Percentiles rank a stretch among this genome's conserved stretches.
Evolutionary conservation across 1,139 yeast species (phyloP).

Genomic region (Kurtzmaniella quercitrusa): DNA sequence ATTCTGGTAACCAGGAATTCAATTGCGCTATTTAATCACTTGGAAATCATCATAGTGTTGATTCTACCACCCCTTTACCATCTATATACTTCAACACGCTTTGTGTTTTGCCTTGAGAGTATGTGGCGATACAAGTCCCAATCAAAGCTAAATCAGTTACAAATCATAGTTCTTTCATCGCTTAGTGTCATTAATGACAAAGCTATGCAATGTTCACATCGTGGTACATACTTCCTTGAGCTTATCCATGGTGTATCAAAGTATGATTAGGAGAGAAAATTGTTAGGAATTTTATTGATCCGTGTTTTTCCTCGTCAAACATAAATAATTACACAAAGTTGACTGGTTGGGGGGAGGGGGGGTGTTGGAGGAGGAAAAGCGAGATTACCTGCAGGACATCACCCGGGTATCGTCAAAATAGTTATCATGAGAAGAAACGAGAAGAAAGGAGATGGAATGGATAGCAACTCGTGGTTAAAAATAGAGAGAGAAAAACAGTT

Average conservation of each 20-base stretch:
- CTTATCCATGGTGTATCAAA: constrained; percentile 34
- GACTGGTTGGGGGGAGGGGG: background rate
- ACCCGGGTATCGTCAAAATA: no score
- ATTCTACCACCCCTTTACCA: no score
- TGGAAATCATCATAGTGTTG: no score
- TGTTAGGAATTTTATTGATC: constrained; percentile 4
- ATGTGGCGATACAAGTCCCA: no score
- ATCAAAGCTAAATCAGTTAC: background rate
- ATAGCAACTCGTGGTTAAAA: no score
- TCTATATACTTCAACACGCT: no score
- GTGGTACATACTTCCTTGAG: constrained; percentile 46
- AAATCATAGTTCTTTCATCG: background rate
- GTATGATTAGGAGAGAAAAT: constrained; percentile 3
- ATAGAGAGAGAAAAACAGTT: no score
- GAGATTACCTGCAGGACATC: background rate
- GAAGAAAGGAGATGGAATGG: no score
- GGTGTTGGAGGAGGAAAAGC: no score
- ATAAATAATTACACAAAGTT: constrained; percentile 6
- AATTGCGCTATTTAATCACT: no score
- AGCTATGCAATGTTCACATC: background rate
- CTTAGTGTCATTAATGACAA: background rate
- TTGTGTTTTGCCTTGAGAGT: no score
- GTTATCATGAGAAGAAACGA: background rate
- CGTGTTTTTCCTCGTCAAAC: constrained; percentile 9
- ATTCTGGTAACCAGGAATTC: no score